These are phyloP conservation scores for Penicillium concentricum DNA, from an alignment of 2,329 filamentous ascomycete species.

Conservation along the genomic window DNA sequence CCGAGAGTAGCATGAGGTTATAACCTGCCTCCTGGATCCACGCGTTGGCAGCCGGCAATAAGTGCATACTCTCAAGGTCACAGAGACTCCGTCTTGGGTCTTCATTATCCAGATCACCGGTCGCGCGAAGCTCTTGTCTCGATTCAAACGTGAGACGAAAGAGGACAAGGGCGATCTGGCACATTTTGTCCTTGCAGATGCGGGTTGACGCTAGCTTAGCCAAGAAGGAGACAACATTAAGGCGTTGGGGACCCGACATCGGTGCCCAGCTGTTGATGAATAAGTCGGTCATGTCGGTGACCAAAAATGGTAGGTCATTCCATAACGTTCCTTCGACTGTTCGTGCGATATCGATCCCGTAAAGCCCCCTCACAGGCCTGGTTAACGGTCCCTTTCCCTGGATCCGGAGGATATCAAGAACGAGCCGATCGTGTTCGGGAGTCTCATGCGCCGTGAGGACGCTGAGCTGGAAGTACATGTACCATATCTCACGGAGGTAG, in stretches of 20 bases:
- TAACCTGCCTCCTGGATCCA: slow-evolving; percentile 18
- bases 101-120: slow-evolving; percentile 15
- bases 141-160: slow-evolving; percentile 19
- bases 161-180: slow-evolving; percentile 20
- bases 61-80: slow-evolving; percentile 11
- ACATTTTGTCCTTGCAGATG: slow-evolving; percentile 19
- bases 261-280: slow-evolving; percentile 15
- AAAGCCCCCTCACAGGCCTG: slow-evolving; percentile 9
- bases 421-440: slow-evolving; percentile 17
- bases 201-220: slow-evolving; percentile 26
- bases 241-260: slow-evolving; percentile 17
- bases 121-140: slow-evolving; percentile 12
- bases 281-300: slow-evolving; percentile 21
- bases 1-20: slow-evolving; percentile 20
- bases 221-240: slow-evolving; percentile 22
- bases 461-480: slow-evolving; percentile 21
- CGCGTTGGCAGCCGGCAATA: slow-evolving; percentile 17
- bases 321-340: slow-evolving; percentile 23
- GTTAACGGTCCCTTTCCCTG: slow-evolving; percentile 19
- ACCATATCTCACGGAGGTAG: slow-evolving; percentile 20
- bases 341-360: slow-evolving; percentile 24
- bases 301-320: slow-evolving; percentile 28
- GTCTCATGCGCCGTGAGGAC: slow-evolving; percentile 12
- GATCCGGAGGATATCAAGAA: slow-evolving; percentile 26
- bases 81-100: slow-evolving; percentile 4